Base-by-base conservation (phyloP, 2,329 filamentous ascomycete genomes). In the Fusarium cicatricum region DNA sequence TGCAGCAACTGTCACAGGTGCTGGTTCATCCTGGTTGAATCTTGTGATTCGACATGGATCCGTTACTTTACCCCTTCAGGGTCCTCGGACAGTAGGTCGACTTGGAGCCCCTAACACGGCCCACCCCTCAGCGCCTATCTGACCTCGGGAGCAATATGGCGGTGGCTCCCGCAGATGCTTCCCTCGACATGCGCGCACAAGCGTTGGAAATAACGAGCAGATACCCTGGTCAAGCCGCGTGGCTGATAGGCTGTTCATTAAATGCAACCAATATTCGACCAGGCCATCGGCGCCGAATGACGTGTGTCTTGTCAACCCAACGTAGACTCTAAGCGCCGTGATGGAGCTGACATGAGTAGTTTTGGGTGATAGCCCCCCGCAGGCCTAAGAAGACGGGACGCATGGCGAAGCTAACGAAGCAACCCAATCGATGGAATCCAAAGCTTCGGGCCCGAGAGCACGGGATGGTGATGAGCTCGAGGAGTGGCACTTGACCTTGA, bases 241-340 rank as follows among this genome's bases (percentile, higher is more conserved):
- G 62, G 52, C 48, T 48, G 40, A 47, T 40, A 36, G 21, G 23
- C 37, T 33, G 36, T 15, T 33, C 10, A 28, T 23, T 34, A 12
- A 21, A 53, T 55, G 43, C 42, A 44, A 49, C 56, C 58, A 58
- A 52, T 52, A 36, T 54, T 26, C 52, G 44, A 44, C 66, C 65
- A 62, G 50, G 52, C 60, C 49, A 28, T 41, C 55, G 65, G 65
- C 44, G 62, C 66, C 62, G 62, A 69, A 62, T 67, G 64, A 64
- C 62, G 60, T 66, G 55, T 49, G 56, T 55, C 39, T 53, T 44
- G 28, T 45, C 42, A 39, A 55, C 43, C 50, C 48, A 44, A 52
- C 54, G 49, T 42, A 56, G 50, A 48, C 41, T 44, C 43, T 68
- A 68, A 68, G 66, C 66, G 66, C 66, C 64, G 41, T 62, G 51